Conservation (phyloP, 2,329 filamentous ascomycete genomes). For the Cladosporium sp. region DNA sequence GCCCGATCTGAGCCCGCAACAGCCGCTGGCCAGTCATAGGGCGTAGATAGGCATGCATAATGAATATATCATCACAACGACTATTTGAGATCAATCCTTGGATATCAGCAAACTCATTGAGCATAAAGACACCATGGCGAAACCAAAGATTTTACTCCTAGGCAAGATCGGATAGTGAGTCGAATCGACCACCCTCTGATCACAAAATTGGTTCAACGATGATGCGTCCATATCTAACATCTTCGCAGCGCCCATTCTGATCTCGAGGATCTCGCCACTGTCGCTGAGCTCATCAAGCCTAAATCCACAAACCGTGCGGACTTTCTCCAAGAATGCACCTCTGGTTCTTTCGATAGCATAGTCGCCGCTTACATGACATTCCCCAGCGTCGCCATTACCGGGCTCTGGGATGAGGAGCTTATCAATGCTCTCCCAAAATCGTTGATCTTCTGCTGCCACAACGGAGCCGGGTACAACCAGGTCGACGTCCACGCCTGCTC, state of each 20-base stretch:
- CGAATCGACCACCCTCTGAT: background rate
- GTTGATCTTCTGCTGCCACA: conserved; percentile 45
- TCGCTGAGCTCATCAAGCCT: conserved; percentile 67
- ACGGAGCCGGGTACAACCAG: conserved; percentile 80
- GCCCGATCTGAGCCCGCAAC: conserved; percentile 14
- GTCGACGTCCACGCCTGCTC: conserved; percentile 73
- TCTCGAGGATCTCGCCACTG: conserved; percentile 61
- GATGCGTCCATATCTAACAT: background rate
- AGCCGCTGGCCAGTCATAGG: conserved; percentile 15
- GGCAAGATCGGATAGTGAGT: conserved; percentile 62
- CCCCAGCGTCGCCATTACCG: conserved; percentile 63
- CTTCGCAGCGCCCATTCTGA: conserved; percentile 62
- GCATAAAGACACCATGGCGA: conserved; percentile 37
- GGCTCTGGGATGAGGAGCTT: conserved; percentile 70
- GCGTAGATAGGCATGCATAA: background rate
- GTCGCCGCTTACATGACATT: conserved; percentile 72
- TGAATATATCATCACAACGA: background rate
- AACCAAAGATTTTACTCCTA: conserved; percentile 63
- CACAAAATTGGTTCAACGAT: conserved; percentile 50
- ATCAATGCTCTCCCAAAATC: conserved; percentile 49
- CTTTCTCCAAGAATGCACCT: conserved; percentile 68
- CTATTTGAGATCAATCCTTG: background rate
- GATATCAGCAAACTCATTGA: too few relatives aligned
- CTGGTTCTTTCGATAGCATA: conserved; percentile 66
- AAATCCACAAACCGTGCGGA: conserved; percentile 61